A percentile compares a stretch with the other conserved stretches of the same genome.
These are phyloP conservation scores for Botrytis fabae DNA, from an alignment of 2,329 filamentous ascomycete species.

Conservation along the genomic window DNA sequence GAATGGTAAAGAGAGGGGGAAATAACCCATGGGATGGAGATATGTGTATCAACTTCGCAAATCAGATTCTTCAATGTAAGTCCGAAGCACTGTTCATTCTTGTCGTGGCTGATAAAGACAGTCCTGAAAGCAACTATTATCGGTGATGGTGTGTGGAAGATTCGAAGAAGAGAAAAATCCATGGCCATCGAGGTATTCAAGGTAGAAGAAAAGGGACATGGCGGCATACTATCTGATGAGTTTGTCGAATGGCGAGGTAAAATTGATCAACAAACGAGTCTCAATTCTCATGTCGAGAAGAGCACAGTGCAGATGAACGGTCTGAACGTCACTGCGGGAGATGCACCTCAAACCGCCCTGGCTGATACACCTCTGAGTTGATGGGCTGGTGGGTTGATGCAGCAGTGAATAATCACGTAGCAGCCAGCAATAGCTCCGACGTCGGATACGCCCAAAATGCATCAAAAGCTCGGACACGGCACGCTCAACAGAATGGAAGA, in stretches of 20 bases:
- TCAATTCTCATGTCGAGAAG: neutral
- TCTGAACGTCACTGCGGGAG: neutral
- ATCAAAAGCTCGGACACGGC: neutral
- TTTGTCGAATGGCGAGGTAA: conserved; percentile 70
- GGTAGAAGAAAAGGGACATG: conserved; percentile 72
- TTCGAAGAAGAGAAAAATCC: conserved; percentile 64
- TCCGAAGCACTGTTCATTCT: conserved; percentile 20
- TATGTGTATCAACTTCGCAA: conserved; percentile 88
- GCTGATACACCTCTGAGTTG: neutral
- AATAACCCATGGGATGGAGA: conserved; percentile 82
- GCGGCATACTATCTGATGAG: conserved; percentile 71
- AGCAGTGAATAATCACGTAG: conserved; percentile 6
- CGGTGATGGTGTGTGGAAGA: conserved; percentile 73
- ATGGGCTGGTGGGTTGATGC: neutral
- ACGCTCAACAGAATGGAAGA: neutral
- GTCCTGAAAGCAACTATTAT: conserved; percentile 64
- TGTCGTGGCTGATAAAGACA: conserved; percentile 40
- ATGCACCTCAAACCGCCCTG: neutral
- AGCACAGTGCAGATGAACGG: neutral
- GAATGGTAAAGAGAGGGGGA: conserved; percentile 66
- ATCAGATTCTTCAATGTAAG: conserved; percentile 74
- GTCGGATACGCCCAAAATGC: conserved; percentile 1
- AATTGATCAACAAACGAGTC: conserved; percentile 20
- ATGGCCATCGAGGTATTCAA: conserved; percentile 71
- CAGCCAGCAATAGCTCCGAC: conserved; percentile 13